Evolutionary conservation across 768 basidiomycete genomes (phyloP).

Genomic region (Leccinum rimulosum): DNA sequence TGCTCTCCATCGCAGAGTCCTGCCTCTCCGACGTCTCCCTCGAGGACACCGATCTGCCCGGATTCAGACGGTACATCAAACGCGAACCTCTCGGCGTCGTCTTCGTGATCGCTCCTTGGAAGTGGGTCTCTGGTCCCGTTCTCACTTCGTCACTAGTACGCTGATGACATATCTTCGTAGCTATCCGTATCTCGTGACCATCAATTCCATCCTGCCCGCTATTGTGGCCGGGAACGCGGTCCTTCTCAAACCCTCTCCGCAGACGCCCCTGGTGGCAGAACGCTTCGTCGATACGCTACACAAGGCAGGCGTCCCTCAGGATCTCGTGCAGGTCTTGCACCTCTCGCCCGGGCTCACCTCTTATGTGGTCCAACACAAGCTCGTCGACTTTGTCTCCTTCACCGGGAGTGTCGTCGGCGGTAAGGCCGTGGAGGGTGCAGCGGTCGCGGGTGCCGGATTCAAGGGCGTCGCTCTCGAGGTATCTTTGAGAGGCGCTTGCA

Average conservation of each 20-base stretch:
- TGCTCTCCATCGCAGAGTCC: constrained; percentile 79
- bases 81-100: constrained; percentile 85
- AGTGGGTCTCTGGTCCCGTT: constrained; percentile 48
- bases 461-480: constrained; percentile 89
- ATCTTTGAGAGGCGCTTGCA: constrained; percentile 1
- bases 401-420: constrained; percentile 88
- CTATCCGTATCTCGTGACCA: constrained; percentile 84
- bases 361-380: constrained; percentile 58
- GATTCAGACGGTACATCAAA: constrained; percentile 80
- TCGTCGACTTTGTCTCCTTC: constrained; percentile 82
- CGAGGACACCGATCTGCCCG: constrained; percentile 75
- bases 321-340: constrained; percentile 75
- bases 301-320: constrained; percentile 75
- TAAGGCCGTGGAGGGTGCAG: constrained; percentile 66
- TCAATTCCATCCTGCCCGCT: constrained; percentile 92
- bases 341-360: constrained; percentile 61
- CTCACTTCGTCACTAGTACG: neutral
- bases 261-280: constrained; percentile 89
- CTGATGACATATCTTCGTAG: constrained; percentile 36
- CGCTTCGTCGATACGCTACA: constrained; percentile 66
- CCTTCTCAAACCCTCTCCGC: constrained; percentile 93
- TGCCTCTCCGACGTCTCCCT: constrained; percentile 74
- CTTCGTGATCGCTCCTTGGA: constrained; percentile 89
- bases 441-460: constrained; percentile 64
- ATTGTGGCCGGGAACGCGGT: constrained; percentile 89